Conservation (phyloP, 768 basidiomycete species). For the Boletus reticuloceps region DNA sequence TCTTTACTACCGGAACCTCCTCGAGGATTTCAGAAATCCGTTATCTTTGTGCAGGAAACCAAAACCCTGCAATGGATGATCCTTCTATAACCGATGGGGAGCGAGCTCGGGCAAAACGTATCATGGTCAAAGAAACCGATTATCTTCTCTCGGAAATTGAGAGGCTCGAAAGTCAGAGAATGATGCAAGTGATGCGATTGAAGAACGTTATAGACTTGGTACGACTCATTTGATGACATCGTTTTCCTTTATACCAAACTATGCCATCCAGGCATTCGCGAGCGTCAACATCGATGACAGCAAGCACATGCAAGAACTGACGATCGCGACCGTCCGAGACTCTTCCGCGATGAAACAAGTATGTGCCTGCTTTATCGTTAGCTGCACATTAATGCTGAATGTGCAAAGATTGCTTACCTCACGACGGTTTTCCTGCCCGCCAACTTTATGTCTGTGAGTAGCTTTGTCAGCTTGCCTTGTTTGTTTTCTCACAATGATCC, state of each 20-base stretch:
- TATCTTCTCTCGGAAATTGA: constrained; percentile 50
- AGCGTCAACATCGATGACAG: constrained; percentile 58
- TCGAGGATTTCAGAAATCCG: constrained; percentile 53
- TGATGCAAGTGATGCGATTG: constrained; percentile 28
- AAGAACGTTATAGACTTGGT: constrained; percentile 36
- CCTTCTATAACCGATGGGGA: constrained; percentile 11
- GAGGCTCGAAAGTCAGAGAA: constrained; percentile 39
- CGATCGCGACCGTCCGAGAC: constrained; percentile 41
- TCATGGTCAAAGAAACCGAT: constrained; percentile 46
- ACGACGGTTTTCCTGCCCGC: constrained; percentile 64
- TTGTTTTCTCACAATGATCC: constrained; percentile 1
- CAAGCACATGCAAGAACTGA: constrained; percentile 49
- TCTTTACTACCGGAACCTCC: constrained; percentile 51
- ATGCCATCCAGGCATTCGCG: constrained; percentile 48
- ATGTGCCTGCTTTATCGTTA: constrained; percentile 25
- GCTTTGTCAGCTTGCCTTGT: no score
- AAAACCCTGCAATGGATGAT: constrained; percentile 47
- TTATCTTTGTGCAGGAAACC: constrained; percentile 47
- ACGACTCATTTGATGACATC: neutral
- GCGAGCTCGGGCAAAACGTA: constrained; percentile 21
- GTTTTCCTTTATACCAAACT: neutral
- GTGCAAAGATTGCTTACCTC: constrained; percentile 40
- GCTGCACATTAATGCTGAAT: neutral
- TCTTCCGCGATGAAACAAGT: constrained; percentile 41
- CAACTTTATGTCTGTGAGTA: constrained; percentile 38